phyloP scores from a whole-genome alignment of 345 rosid genomes.

The Reutealis trisperma region DNA sequence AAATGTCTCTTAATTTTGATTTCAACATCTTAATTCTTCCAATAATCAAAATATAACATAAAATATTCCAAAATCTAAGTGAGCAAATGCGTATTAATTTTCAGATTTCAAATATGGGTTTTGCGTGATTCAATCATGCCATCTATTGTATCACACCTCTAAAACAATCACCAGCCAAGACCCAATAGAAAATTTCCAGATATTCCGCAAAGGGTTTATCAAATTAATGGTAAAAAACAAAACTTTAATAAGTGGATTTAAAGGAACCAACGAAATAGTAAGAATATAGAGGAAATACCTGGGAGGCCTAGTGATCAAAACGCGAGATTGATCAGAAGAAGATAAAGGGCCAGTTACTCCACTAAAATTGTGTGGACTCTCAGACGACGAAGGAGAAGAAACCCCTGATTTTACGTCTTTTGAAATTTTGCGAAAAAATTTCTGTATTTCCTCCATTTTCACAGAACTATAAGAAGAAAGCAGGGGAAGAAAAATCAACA shows the following conservation, averaged over 20 bases:
- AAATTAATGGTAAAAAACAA: neutral
- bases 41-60: neutral
- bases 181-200: neutral
- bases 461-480: neutral
- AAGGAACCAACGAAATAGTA: neutral
- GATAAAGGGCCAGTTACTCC: constrained; percentile 30
- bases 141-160: neutral
- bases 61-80: neutral
- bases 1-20: neutral
- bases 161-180: neutral
- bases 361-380: constrained; percentile 29
- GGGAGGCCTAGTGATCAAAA: constrained; percentile 45
- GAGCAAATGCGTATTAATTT: neutral
- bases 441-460: constrained; percentile 57
- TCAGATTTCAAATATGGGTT: neutral
- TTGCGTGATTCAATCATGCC: neutral
- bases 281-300: constrained; percentile 32
- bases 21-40: no score
- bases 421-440: constrained; percentile 33
- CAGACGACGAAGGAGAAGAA: constrained; percentile 39
- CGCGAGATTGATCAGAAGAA: constrained; percentile 43
- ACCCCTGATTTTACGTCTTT: constrained; percentile 36
- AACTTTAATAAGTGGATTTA: neutral
- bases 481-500: neutral
- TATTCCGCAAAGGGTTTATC: neutral